Percentiles rank a stretch among this genome's conserved stretches.
These are phyloP conservation scores for Raphanus hybrid DNA, from an alignment of 441 rosid genomes.

Conservation along the genomic window DNA sequence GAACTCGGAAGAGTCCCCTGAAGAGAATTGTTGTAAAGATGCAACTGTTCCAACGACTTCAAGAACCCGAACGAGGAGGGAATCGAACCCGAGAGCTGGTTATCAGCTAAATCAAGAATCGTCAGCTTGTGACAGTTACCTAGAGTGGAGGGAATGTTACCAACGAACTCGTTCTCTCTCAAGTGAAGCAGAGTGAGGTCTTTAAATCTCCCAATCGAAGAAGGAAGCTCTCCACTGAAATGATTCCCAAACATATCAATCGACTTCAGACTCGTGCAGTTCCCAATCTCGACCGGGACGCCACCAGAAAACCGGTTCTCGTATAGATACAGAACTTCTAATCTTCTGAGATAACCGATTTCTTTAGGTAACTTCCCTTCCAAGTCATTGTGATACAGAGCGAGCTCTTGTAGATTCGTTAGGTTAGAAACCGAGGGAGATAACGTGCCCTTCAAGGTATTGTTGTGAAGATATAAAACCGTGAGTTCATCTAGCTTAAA, in stretches of 20 bases:
- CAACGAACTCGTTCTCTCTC: constrained; percentile 84
- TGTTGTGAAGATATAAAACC: constrained; percentile 65
- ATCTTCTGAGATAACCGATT: constrained; percentile 64
- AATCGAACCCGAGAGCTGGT: constrained; percentile 71
- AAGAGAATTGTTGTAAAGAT: constrained; percentile 85
- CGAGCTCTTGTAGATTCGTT: constrained; percentile 57
- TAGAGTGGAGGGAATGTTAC: constrained; percentile 77
- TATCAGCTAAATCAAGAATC: constrained; percentile 77
- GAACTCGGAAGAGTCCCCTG: constrained; percentile 76
- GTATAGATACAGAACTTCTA: constrained; percentile 64
- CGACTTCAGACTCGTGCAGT: constrained; percentile 67
- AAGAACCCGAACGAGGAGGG: constrained; percentile 83
- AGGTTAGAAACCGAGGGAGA: constrained; percentile 76
- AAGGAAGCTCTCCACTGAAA: constrained; percentile 74
- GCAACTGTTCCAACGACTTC: constrained; percentile 54
- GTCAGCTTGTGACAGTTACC: constrained; percentile 64
- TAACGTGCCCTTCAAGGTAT: constrained; percentile 69
- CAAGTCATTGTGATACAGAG: constrained; percentile 68
- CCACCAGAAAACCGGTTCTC: constrained; percentile 82
- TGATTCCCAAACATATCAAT: constrained; percentile 81
- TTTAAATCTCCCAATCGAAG: constrained; percentile 70
- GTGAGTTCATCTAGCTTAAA: constrained; percentile 62
- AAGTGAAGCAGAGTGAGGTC: constrained; percentile 72
- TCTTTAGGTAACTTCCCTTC: constrained; percentile 68
- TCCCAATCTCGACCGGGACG: constrained; percentile 74